Percentiles rank a stretch among this genome's conserved stretches.
phyloP scores from a whole-genome alignment of 169 alveolate species.

The Condylostoma magnum region DNA sequence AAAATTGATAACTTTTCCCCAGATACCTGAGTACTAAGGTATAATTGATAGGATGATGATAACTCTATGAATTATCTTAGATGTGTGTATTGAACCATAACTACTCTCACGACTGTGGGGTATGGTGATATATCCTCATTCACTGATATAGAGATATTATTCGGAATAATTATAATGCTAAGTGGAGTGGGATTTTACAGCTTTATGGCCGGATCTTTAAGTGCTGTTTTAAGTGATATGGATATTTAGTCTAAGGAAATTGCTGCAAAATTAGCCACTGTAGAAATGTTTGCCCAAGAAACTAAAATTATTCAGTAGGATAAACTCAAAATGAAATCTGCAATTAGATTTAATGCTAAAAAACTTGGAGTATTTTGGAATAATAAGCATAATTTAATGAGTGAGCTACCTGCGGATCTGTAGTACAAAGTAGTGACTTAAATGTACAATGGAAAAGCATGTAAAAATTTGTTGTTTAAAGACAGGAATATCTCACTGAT shows the following conservation, averaged over 20 bases:
- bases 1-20: constrained; percentile 48
- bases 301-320: constrained; percentile 42
- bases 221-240: constrained; percentile 50
- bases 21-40: constrained; percentile 53
- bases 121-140: constrained; percentile 75
- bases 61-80: constrained; percentile 45
- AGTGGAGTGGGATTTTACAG: constrained; percentile 65
- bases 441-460: constrained; percentile 47
- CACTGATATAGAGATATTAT: constrained; percentile 50
- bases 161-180: constrained; percentile 51
- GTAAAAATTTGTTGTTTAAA: constrained; percentile 32
- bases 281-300: constrained; percentile 48
- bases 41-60: constrained; percentile 49
- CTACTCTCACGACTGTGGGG: constrained; percentile 75
- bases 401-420: constrained; percentile 55
- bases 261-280: constrained; percentile 44
- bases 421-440: constrained; percentile 44
- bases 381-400: constrained; percentile 49
- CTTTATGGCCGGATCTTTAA: constrained; percentile 63
- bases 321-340: constrained; percentile 46
- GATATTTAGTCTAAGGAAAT: constrained; percentile 50
- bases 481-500: constrained; percentile 40
- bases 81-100: constrained; percentile 66
- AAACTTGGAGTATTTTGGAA: constrained; percentile 40
- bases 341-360: constrained; percentile 45